Evolutionary conservation across 1,284 basidiomycete species (phyloP).

Genomic region (Irpex lacteus): DNA sequence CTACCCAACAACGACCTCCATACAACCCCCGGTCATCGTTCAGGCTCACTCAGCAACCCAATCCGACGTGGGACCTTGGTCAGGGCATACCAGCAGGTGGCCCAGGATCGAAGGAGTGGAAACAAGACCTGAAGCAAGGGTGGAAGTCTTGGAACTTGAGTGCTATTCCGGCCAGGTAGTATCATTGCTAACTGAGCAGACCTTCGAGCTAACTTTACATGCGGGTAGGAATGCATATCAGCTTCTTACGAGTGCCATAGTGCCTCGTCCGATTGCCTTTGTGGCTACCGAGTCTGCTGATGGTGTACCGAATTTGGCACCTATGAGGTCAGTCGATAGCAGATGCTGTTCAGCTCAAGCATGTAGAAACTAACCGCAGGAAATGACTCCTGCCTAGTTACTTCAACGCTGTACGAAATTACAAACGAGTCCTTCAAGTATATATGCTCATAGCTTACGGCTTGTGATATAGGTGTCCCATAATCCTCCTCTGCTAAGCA

Average conservation of each 20-base stretch:
- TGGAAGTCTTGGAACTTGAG: conserved; percentile 46
- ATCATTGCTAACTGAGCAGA: neutral
- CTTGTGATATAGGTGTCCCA: conserved; percentile 10
- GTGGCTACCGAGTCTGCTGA: conserved; percentile 61
- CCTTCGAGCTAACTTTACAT: conserved; percentile 12
- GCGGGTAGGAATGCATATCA: conserved; percentile 45
- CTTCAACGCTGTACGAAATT: conserved; percentile 47
- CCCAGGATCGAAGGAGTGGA: conserved; percentile 31
- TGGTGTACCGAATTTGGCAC: conserved; percentile 62
- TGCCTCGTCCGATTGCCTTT: conserved; percentile 73
- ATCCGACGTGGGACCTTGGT: conserved; percentile 54
- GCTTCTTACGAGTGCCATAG: conserved; percentile 63
- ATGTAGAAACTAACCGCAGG: neutral
- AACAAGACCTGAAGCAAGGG: conserved; percentile 30
- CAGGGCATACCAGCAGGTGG: conserved; percentile 38
- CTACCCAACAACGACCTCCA: conserved; percentile 10
- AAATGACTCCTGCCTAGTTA: conserved; percentile 34
- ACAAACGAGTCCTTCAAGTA: neutral
- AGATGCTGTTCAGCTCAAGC: neutral
- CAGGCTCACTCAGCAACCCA: conserved; percentile 43
- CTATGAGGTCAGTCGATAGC: conserved; percentile 27
- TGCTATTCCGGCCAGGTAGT: conserved; percentile 15
- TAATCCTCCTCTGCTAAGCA: conserved; percentile 16
- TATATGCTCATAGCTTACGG: neutral
- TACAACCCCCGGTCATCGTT: conserved; percentile 38